Evolutionary conservation across 1,139 yeast species (phyloP), one percentile per base, ranked within the genome.

Genomic region (Yamadazyma buinensis): DNA sequence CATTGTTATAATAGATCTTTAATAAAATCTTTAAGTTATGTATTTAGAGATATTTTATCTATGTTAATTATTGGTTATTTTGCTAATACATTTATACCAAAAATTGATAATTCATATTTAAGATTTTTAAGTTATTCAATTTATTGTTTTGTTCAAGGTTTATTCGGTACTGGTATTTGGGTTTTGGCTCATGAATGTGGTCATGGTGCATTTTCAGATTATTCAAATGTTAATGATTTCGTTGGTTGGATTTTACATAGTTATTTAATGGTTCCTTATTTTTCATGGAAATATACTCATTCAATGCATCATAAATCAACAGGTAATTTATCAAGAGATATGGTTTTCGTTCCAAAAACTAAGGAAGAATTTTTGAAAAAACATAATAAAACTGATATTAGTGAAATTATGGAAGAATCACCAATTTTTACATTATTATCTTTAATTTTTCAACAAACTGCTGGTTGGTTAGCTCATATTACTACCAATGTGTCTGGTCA

Each of bases 181-280:
- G 75, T 77, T 36, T 52, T 77, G 56, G 81, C 82, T 29, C 83
- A 77, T 51, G 83, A 77, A 53, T 77, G 83, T 67, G 83, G 83
- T 37, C 83, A 77, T 51, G 77, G 72, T 49, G 82, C 82, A 11
- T 77, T 77, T 51, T 64, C 75, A 36, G 79, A 75, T 49, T 75
- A 73, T 51, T 72, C 68, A 23, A 59, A 61, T 61, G 67, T 77
- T 40, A 77, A 77, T 47, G 81, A 77, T 51, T 52, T 69, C 24
- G 72, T 75, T 33, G 83, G 83, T 31, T 77, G 81, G 81, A 56
- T 75, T 17, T 59, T 77, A 39, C 83, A 77, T 55, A 72, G 80
- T 26, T 76, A 72, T 50, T 57, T 75, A 41, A 52, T 73, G 48
- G 82, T 76, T 23, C 83, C 83, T 22, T 77, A 73, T 57, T 77